Evolutionary conservation across 345 rosid genomes (phyloP).

Genomic region (Salix suchowensis): DNA sequence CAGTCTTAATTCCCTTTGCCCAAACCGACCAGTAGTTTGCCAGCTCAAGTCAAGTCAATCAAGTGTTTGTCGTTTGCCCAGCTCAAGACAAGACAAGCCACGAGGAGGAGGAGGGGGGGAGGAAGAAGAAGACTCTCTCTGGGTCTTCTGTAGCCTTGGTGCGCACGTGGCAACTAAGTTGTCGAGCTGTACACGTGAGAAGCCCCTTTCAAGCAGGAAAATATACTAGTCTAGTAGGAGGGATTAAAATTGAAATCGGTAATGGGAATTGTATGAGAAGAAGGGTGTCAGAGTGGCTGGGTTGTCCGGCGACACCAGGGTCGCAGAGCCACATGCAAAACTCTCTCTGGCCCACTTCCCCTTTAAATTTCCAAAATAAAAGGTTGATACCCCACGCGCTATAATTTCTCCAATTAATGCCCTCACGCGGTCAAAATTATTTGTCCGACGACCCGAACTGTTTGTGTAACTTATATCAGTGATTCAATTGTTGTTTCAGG

Average conservation of each 20-base stretch:
- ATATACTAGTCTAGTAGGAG: slow-evolving; percentile 3
- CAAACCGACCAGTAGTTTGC: neutral
- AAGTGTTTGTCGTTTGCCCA: neutral
- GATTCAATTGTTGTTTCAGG: too few relatives aligned
- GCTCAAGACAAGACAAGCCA: neutral
- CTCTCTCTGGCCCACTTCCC: neutral
- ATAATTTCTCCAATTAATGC: neutral
- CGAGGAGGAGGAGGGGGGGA: neutral
- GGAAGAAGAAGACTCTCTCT: neutral
- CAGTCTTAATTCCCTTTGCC: slow-evolving; percentile 1
- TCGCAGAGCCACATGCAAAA: slow-evolving; percentile 37
- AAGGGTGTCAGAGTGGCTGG: slow-evolving; percentile 37
- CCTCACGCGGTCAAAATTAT: neutral
- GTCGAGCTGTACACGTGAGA: slow-evolving; percentile 65
- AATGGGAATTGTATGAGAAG: slow-evolving; percentile 10
- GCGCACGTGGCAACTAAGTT: slow-evolving; percentile 22
- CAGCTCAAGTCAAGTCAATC: slow-evolving; percentile 12
- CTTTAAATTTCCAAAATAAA: neutral
- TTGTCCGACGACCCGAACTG: neutral
- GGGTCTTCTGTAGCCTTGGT: neutral
- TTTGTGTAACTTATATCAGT: too few relatives aligned
- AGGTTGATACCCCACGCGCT: neutral
- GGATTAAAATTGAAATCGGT: neutral
- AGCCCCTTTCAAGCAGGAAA: slow-evolving; percentile 5
- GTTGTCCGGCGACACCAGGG: slow-evolving; percentile 39